Conservation (phyloP, 305 asterid species). For the Solanum hybrid region DNA sequence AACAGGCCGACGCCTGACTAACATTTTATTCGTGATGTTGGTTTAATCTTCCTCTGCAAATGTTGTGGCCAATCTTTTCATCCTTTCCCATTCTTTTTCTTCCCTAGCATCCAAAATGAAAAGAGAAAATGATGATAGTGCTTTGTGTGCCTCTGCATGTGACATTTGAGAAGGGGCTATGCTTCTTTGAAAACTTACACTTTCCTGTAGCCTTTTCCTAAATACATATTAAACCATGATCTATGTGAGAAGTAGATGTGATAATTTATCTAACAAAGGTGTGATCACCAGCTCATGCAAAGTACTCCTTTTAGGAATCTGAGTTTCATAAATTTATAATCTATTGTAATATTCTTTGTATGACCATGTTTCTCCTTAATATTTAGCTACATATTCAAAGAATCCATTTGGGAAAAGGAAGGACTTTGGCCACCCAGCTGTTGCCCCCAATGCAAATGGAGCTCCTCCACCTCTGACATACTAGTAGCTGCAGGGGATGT, state of each 20-base stretch:
- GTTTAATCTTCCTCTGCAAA: not conserved
- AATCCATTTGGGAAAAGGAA: constrained; percentile 94
- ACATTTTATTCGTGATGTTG: not conserved
- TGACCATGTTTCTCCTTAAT: constrained; percentile 47
- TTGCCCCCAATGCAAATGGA: constrained; percentile 45
- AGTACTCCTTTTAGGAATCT: not conserved
- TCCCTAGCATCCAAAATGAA: not conserved
- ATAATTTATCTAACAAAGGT: not conserved
- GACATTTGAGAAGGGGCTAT: not conserved
- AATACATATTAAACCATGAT: not conserved
- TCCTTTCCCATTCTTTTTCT: not conserved
- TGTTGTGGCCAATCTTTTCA: not conserved
- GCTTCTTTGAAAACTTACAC: not conserved
- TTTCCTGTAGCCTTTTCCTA: not conserved
- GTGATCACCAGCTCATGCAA: not conserved
- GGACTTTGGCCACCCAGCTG: constrained; percentile 43
- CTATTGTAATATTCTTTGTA: not conserved
- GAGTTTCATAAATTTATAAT: not conserved
- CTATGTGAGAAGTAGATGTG: not conserved
- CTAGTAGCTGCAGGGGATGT: constrained; percentile 94
- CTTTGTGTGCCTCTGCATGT: not conserved
- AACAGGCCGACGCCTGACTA: not conserved
- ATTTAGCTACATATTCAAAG: constrained; percentile 70
- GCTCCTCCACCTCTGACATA: constrained; percentile 51
- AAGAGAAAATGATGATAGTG: not conserved